Percentiles rank a stretch among this genome's conserved stretches.
Conservation (phyloP, 495 filamentous ascomycete genomes). For the Neurospora terricola region DNA sequence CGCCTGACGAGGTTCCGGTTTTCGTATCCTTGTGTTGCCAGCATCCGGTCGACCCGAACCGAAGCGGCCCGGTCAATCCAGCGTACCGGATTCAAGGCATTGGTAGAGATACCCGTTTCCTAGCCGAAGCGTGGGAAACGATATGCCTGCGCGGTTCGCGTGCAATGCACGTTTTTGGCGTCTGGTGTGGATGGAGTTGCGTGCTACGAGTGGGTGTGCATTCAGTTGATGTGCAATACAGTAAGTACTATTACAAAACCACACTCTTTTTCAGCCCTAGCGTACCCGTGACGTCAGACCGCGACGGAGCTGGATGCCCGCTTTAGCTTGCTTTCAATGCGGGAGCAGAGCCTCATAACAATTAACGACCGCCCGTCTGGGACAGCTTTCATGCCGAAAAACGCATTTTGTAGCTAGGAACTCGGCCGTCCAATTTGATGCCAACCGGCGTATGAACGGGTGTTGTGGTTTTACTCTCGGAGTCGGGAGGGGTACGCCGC, state of each 20-base stretch:
- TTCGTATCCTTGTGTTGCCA: neutral
- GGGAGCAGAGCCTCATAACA: neutral
- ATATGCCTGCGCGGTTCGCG: neutral
- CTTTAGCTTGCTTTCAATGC: neutral
- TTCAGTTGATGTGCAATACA: neutral
- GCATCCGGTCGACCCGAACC: neutral
- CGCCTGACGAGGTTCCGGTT: neutral
- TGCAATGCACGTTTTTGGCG: neutral
- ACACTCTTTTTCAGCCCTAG: neutral
- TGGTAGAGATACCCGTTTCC: neutral
- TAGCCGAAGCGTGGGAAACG: neutral
- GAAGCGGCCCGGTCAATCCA: neutral
- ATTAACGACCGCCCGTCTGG: neutral
- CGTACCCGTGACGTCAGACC: neutral
- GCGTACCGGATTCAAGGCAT: neutral
- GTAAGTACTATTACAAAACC: neutral
- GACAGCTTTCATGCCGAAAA: neutral
- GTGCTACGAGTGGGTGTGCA: neutral
- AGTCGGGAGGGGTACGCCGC: neutral
- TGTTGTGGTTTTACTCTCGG: neutral
- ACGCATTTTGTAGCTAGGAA: neutral
- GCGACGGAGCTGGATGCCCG: neutral
- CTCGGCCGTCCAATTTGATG: neutral
- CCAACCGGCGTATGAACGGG: neutral
- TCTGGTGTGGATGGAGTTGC: neutral